phyloP scores from a whole-genome alignment of 2,329 filamentous ascomycete species.

The Chaetomiaceae sp. region DNA sequence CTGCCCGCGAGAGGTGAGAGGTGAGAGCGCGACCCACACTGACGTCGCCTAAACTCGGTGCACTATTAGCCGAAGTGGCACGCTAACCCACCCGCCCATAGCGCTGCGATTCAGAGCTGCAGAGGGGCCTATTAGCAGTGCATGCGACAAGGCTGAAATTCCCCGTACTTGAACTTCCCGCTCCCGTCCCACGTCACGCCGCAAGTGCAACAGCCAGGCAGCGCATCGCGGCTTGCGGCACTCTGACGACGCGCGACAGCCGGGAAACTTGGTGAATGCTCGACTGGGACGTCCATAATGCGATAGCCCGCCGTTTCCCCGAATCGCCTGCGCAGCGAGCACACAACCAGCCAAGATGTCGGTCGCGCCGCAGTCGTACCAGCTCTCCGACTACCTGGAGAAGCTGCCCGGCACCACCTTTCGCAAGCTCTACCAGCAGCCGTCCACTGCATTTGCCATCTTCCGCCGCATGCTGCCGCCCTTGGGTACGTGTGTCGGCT shows the following conservation, averaged over 20 bases:
- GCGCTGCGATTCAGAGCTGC: not conserved
- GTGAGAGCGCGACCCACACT: too few relatives aligned
- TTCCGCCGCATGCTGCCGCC: slow-evolving; percentile 96
- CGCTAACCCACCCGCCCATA: not conserved
- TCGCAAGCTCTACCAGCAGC: slow-evolving; percentile 87
- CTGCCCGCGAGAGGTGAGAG: too few relatives aligned
- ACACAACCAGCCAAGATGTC: slow-evolving; percentile 35
- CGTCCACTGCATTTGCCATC: slow-evolving; percentile 88
- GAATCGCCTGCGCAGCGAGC: slow-evolving; percentile 1
- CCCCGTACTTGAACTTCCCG: not conserved
- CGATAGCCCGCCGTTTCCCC: slow-evolving; percentile 1
- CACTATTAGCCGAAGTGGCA: too few relatives aligned
- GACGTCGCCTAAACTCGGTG: too few relatives aligned
- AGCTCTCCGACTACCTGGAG: slow-evolving; percentile 86
- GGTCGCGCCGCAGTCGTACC: slow-evolving; percentile 45
- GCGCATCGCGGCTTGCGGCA: not conserved
- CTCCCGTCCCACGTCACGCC: not conserved
- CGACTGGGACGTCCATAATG: slow-evolving; percentile 4
- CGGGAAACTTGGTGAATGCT: not conserved
- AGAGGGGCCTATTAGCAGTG: too few relatives aligned
- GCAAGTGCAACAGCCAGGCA: too few relatives aligned
- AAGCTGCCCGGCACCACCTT: slow-evolving; percentile 85
- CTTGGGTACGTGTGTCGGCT: slow-evolving; percentile 50
- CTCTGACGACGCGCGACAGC: not conserved
- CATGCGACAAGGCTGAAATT: slow-evolving; percentile 3